Conservation (phyloP, 192 early-diverging fungal genomes). For the Dissophora ornata region DNA sequence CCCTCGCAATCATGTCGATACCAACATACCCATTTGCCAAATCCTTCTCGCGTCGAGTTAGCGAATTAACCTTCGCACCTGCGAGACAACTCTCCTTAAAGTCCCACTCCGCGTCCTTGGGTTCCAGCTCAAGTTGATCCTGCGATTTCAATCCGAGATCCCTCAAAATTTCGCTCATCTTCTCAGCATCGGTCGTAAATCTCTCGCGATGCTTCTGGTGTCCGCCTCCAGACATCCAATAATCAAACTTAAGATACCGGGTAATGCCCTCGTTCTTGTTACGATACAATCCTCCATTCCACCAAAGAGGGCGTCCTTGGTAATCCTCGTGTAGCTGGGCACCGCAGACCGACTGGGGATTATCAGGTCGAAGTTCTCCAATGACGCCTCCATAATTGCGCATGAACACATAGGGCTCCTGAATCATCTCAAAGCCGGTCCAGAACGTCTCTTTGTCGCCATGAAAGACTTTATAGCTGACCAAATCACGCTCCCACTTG, state of each 20-base stretch:
- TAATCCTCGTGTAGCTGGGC: slow-evolving; percentile 57
- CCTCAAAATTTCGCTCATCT: slow-evolving; percentile 16
- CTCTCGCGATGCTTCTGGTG: slow-evolving; percentile 37
- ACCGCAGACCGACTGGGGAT: slow-evolving; percentile 52
- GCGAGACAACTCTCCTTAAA: slow-evolving; percentile 34
- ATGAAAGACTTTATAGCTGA: slow-evolving; percentile 59
- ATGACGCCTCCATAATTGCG: slow-evolving; percentile 63
- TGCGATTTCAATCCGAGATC: slow-evolving; percentile 19
- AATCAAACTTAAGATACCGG: slow-evolving; percentile 53
- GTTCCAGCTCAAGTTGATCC: slow-evolving; percentile 20
- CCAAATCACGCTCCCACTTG: slow-evolving; percentile 58
- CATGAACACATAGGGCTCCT: slow-evolving; percentile 64
- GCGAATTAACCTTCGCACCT: slow-evolving; percentile 15
- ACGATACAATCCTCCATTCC: slow-evolving; percentile 61
- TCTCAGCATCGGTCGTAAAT: slow-evolving; percentile 9
- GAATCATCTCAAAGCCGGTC: slow-evolving; percentile 70
- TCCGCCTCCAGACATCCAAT: slow-evolving; percentile 49
- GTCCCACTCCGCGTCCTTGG: slow-evolving; percentile 34
- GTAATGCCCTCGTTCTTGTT: slow-evolving; percentile 56
- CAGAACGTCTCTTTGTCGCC: slow-evolving; percentile 82
- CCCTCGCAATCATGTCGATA: slow-evolving; percentile 31
- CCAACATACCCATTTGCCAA: slow-evolving; percentile 41
- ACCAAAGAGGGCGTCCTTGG: slow-evolving; percentile 57
- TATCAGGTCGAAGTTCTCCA: slow-evolving; percentile 56
- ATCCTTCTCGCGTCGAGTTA: slow-evolving; percentile 6